These are phyloP conservation scores for Exophiala phaeomuriformis DNA, from an alignment of 2,329 filamentous ascomycete genomes.

Conservation along the genomic window DNA sequence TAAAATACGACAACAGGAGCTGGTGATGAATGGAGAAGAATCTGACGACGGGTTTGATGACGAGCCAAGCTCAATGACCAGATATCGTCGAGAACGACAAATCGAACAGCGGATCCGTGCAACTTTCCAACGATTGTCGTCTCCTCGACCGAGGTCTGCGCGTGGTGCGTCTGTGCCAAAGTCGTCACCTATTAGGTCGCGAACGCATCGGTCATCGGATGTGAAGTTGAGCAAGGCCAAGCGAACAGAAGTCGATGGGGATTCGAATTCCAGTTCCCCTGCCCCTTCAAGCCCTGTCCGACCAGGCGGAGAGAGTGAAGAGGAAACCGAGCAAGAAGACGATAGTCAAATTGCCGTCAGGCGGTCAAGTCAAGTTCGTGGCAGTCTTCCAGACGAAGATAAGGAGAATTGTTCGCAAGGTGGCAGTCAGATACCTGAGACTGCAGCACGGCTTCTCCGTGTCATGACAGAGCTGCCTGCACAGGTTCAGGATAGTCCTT, in stretches of 20 bases:
- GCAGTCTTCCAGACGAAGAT: constrained; percentile 37
- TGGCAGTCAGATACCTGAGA: constrained; percentile 28
- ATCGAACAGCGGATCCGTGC: constrained; percentile 8
- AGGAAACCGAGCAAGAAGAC: constrained; percentile 44
- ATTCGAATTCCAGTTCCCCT: neutral
- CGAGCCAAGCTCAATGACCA: constrained; percentile 4
- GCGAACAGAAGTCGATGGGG: neutral
- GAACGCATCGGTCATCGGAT: neutral
- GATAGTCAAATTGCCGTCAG: constrained; percentile 29
- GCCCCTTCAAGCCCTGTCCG: neutral
- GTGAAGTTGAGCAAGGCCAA: neutral
- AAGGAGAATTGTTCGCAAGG: constrained; percentile 40
- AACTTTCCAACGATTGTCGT: constrained; percentile 9
- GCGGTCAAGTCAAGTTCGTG: constrained; percentile 29
- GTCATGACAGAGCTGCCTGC: constrained; percentile 3
- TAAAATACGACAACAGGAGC: constrained; percentile 30
- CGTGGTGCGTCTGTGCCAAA: constrained; percentile 8
- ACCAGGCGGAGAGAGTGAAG: constrained; percentile 33
- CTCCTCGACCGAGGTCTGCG: constrained; percentile 6
- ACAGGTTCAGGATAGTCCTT: constrained; percentile 19
- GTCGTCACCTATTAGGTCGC: constrained; percentile 14
- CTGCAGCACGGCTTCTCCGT: constrained; percentile 26
- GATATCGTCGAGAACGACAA: constrained; percentile 8
- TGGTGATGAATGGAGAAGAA: constrained; percentile 27
- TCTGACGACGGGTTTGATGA: constrained; percentile 23